Evolutionary conservation across 805 yeast species (phyloP).

Genomic region (Isabelozyma pseudorhagii): DNA sequence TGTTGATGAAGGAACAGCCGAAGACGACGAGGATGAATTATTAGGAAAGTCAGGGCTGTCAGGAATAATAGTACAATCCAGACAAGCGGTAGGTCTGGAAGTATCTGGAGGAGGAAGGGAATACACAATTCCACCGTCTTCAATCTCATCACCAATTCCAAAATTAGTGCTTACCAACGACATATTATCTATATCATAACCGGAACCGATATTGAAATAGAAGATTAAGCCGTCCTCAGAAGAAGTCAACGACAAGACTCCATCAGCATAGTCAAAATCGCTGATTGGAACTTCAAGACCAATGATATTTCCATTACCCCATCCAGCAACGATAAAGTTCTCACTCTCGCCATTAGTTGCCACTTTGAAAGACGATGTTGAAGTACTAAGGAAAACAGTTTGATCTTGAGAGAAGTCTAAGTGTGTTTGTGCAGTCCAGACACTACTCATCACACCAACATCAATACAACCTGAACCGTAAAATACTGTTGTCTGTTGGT

Average conservation of each 20-base stretch:
- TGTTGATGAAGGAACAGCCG: background rate
- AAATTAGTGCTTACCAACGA: slow-evolving; percentile 11
- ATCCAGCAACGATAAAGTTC: slow-evolving; percentile 20
- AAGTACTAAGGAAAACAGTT: slow-evolving; percentile 14
- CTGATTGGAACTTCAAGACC: slow-evolving; percentile 4
- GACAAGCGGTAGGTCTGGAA: background rate
- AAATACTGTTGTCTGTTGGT: slow-evolving; percentile 17
- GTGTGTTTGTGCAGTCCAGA: slow-evolving; percentile 9
- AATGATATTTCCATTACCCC: slow-evolving; percentile 19
- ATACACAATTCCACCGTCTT: background rate
- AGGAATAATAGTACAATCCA: background rate
- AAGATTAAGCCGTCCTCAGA: background rate
- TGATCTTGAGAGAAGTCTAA: slow-evolving; percentile 11
- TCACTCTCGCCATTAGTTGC: slow-evolving; percentile 9
- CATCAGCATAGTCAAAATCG: slow-evolving; percentile 9
- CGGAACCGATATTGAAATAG: slow-evolving; percentile 18
- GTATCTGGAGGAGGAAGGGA: background rate
- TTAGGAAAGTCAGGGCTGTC: background rate
- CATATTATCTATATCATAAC: slow-evolving; percentile 13
- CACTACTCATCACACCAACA: slow-evolving; percentile 11
- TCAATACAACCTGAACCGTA: slow-evolving; percentile 25
- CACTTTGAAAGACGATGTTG: slow-evolving; percentile 13
- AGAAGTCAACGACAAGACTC: slow-evolving; percentile 9
- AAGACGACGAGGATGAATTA: background rate
- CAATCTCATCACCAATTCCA: slow-evolving; percentile 12